Evolutionary conservation across 495 filamentous ascomycete species (phyloP), one percentile per base, ranked within the genome.

Genomic region (Xylaria longipes): DNA sequence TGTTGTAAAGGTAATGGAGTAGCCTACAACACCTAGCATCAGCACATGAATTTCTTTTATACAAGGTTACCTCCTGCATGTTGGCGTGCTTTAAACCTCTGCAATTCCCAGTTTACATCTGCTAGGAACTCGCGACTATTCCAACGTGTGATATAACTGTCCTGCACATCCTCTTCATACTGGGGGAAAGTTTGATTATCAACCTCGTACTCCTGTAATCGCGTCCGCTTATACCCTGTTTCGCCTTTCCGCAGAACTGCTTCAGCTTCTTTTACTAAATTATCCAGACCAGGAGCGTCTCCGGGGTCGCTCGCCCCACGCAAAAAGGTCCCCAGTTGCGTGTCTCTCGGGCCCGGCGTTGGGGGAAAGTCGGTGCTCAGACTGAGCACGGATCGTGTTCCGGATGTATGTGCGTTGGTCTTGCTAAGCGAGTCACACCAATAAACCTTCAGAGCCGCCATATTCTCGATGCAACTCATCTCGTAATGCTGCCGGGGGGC

Each of bases 81-180:
- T 61, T 37, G 58, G 33, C 58, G 35, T 61, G 33, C 33, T 33
- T 61, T 61, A 12, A 61, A 61, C 58, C 25, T 61, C 14, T 12
- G 17, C 33, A 41, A 33, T 61, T 61, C 58, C 58, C 35, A 41
- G 17, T 61, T 61, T 20, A 61, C 58, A 61, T 61, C 20, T 61
- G 58, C 58, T 25, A 61, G n/a, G 27, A 61, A 61, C 58, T 41
- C 58, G 33, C 58, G 33, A 41, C 12, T 22, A 61, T 61, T 41
- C 58, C 33, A 41, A 22, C 12, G 31, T 33, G 20, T 61, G n/a
- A 61, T 61, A 61, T 41, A 61, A 61, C 33, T 17, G 15, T 39
- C 58, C 27, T 14, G 58, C 58, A 33, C n/a, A 61, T 41, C 35
- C 33, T 25, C 58, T 41, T 41, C 58, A 22, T 41, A 20, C 9